phyloP scores from a whole-genome alignment of 1,284 basidiomycete genomes.

The Melampsora americana region DNA sequence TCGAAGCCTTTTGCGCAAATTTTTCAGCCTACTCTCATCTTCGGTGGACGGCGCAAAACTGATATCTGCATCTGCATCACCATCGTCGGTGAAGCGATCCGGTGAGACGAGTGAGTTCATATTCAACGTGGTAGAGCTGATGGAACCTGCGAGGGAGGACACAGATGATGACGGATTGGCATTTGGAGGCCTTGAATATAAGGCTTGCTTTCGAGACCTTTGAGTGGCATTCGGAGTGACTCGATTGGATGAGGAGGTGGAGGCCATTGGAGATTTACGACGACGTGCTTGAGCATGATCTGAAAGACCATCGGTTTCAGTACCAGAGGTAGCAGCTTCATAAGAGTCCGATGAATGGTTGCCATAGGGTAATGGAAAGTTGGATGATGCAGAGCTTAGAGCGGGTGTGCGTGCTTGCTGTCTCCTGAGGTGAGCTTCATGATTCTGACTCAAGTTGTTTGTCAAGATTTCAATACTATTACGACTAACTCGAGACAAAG shows the following conservation, averaged over 20 bases:
- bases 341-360: slow-evolving; percentile 27
- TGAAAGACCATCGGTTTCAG: slow-evolving; percentile 28
- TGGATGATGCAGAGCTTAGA: slow-evolving; percentile 21
- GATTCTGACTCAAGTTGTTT: background rate
- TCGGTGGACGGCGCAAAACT: background rate
- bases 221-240: slow-evolving; percentile 20
- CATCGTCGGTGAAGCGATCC: slow-evolving; percentile 1
- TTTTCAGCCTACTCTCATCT: slow-evolving; percentile 4
- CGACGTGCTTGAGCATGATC: slow-evolving; percentile 1
- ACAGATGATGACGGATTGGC: background rate
- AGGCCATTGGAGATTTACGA: slow-evolving; percentile 5
- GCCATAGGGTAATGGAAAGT: slow-evolving; percentile 1
- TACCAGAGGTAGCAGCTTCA: slow-evolving; percentile 19
- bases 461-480: too few species aligned
- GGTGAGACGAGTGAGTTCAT: background rate
- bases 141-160: slow-evolving; percentile 16
- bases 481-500: background rate
- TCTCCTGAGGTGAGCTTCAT: background rate
- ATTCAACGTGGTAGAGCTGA: slow-evolving; percentile 34
- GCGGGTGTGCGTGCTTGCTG: slow-evolving; percentile 2
- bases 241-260: slow-evolving; percentile 4
- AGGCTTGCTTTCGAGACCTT: slow-evolving; percentile 39
- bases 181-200: slow-evolving; percentile 26
- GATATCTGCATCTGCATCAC: slow-evolving; percentile 11
- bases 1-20: slow-evolving; percentile 10